Conservation (phyloP, 257 asterid species). For the Thymus quinquecostatus region DNA sequence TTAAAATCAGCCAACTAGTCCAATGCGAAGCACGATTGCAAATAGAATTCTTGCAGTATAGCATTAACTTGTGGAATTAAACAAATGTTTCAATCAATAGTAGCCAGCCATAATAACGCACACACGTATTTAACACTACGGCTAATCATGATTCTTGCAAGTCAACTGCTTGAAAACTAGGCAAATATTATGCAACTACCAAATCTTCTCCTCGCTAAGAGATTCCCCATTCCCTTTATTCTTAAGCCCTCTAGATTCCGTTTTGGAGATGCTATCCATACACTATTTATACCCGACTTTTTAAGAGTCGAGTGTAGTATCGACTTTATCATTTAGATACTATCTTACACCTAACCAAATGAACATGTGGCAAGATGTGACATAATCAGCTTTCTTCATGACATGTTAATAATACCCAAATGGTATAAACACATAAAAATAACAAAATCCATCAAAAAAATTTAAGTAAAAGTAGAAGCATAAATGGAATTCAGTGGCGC, state of each 20-base stretch:
- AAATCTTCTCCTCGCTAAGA: slow-evolving; percentile 6
- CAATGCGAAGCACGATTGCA: slow-evolving; percentile 1
- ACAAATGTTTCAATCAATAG: background rate
- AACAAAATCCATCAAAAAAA: too few species aligned
- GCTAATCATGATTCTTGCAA: slow-evolving; percentile 1
- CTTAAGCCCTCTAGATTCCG: background rate
- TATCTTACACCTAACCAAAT: background rate
- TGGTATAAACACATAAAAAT: too few species aligned
- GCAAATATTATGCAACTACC: slow-evolving; percentile 28
- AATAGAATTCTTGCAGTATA: background rate
- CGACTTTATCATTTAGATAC: too few species aligned
- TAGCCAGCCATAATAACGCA: background rate
- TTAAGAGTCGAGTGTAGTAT: too few species aligned
- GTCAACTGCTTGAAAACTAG: slow-evolving; percentile 37
- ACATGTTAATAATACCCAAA: too few species aligned
- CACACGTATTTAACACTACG: slow-evolving; percentile 32
- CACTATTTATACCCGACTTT: too few species aligned
- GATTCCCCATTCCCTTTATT: slow-evolving; percentile 2
- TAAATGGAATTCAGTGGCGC: too few species aligned
- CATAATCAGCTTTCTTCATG: too few species aligned
- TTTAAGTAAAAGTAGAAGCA: too few species aligned
- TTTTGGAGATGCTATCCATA: too few species aligned
- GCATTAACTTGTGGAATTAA: background rate
- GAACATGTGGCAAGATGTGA: slow-evolving; percentile 18
- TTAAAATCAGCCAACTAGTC: background rate